Conservation (phyloP, 495 filamentous ascomycete species). For the Melanomma pulvis-pyrius region DNA sequence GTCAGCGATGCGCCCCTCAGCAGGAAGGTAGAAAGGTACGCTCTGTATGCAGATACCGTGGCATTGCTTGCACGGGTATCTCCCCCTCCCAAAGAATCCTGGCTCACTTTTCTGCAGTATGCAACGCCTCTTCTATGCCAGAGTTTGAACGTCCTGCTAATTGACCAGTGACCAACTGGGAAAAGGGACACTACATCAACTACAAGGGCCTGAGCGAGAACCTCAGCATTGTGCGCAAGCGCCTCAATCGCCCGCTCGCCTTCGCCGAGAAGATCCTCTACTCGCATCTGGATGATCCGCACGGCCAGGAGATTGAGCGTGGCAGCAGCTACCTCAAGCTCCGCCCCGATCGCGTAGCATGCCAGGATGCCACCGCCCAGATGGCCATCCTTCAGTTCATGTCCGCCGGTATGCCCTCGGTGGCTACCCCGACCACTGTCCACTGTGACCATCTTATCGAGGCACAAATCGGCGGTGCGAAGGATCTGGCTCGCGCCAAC, state of each 20-base stretch:
- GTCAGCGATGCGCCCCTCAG: conserved; percentile 64
- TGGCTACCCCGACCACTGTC: conserved; percentile 93
- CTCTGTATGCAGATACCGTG: too few species aligned
- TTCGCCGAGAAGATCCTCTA: conserved; percentile 99
- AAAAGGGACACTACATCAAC: conserved; percentile 81
- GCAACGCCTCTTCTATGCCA: not conserved
- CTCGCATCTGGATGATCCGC: conserved; percentile 97
- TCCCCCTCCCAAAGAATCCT: too few species aligned
- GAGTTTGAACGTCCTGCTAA: not conserved
- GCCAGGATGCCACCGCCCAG: conserved; percentile 99
- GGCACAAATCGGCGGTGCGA: conserved; percentile 88
- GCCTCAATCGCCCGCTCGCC: conserved; percentile 90
- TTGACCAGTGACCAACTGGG: conserved; percentile 57
- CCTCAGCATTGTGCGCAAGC: conserved; percentile 80
- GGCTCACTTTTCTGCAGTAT: too few species aligned
- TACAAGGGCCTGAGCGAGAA: conserved; percentile 99
- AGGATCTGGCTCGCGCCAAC: conserved; percentile 90
- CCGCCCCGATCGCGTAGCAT: conserved; percentile 95
- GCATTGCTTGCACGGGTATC: too few species aligned
- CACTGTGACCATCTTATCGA: conserved; percentile 99
- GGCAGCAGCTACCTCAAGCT: conserved; percentile 94
- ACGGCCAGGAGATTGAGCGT: conserved; percentile 93
- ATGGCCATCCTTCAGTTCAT: conserved; percentile 99
- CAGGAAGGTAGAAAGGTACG: conserved; percentile 77
- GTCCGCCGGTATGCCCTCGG: conserved; percentile 93